Base-by-base conservation (phyloP, 2,329 filamentous ascomycete genomes). In the Sarocladium strictum region DNA sequence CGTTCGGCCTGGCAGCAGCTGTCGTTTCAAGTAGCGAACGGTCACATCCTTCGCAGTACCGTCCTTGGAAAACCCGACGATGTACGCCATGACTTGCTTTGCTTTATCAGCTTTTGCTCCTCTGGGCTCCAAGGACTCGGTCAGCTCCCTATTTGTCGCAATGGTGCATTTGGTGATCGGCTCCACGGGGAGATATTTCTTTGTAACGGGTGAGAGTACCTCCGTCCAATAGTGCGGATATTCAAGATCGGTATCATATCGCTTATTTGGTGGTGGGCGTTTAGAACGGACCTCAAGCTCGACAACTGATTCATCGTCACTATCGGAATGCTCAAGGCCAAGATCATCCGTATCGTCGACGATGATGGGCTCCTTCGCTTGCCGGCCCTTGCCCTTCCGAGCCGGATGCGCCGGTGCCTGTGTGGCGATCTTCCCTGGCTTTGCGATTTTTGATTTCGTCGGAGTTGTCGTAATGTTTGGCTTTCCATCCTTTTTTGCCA, bases 221-320 rank as follows among this genome's bases (percentile, higher is more conserved):
- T 99, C 94, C 0, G 88, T 87, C 94, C 94, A 99, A 68, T 97
- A 97, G 52, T 89, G 87, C 1, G 94, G 92, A 60, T 86, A 94
- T 2, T 85, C 82, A 26, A 97, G 76, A 60, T 96, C 91, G 19
- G 79, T 76, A 61, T 96, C 90, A 62, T 86, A 89, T 54, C 78
- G 76, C 56, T 76, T 77, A 24, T 65, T 63, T 50, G 64, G 66
- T 6, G 61, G 63, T 37, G 67, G 70, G 26, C 71, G 78, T 52
- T 67, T 70, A 4, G 73, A 69, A 2, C 69, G 69, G 9, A 71
- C 58, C 29, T 74, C 70, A 19, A 86, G 60, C 54, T 87, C 81
- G 7, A 86, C 69, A 1, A 85, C 72, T 0, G 81, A 82, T 7
- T 83, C 76, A 52, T 85, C 78, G 54, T 84, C 80, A 49, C 78